Base-by-base conservation (phyloP, 2,329 filamentous ascomycete species). In the Aspergillus sp. region DNA sequence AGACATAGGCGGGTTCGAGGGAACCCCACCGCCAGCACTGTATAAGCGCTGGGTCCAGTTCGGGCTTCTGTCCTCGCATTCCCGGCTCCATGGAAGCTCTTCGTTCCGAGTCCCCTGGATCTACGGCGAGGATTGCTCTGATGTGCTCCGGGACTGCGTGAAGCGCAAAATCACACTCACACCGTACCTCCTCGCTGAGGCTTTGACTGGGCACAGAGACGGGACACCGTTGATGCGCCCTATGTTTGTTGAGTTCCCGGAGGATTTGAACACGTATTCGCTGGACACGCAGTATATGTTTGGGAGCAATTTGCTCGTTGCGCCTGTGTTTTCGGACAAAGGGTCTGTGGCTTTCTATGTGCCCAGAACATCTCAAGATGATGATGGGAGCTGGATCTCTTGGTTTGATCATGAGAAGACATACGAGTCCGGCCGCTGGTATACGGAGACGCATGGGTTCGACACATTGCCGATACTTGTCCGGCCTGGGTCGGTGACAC, bases 11-110 rank as follows among this genome's bases (percentile, higher is more conserved):
- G 87, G 87, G 0, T 90, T 91, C 64, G 88, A 91, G 68, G 88
- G 88, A 3, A 82, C 75, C 4, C 88, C 88, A 3, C 81, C 80
- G 2, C 86, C 84, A 0, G 86, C 85, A 77, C 83, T 91, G 65
- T 91, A 91, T 74, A 91, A 90, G 75, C 84, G 88, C 49, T 91
- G 88, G 88, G 87, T 90, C 6, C 87, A 87, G n/a, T 90, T 90
- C 71, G 88, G 88, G 0, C 79, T 90, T 1, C 75, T 91, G 41
- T 90, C 86, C 64, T 85, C 84, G 9, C 88, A 91, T 71, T 89
- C 86, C 39, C 82, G 88, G 14, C 79, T 91, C 11, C 88, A 91
- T 69, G 88, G 88, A 2, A 87, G 84, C 51, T 83, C 80, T 59
- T 88, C 85, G 3, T 91, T 90, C 74, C 86, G 88, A 17, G 87